Base-by-base conservation (phyloP, 2,329 filamentous ascomycete species). In the Aspergillus sp. region DNA sequence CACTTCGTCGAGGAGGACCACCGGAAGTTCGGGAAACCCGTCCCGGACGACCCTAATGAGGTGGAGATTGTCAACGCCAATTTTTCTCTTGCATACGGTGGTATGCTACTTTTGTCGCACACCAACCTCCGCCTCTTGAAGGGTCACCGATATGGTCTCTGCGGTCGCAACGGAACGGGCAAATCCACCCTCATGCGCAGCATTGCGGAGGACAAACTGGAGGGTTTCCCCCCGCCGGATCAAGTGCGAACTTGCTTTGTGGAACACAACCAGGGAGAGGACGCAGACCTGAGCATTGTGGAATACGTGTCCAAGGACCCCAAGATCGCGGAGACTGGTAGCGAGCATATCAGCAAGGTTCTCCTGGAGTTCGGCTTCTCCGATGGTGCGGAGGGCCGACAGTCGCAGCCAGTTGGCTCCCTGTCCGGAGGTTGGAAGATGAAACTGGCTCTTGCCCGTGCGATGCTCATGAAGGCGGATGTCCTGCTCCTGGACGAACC, bases 341-440 rank as follows among this genome's bases (percentile, higher is more conserved):
- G 65, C 26, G 82, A 91, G 47, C 81, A 85, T 43, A 94, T 98
- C 47, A 80, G 80, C 2, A 71, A 76, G 38, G 89, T 96, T 40
- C 66, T 98, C 41, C 73, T 78, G 30, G 88, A 96, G 59, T 91
- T 98, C 51, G 93, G 93, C 26, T 98, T 98, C 66, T 93, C 84
- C 14, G 65, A 83, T 40, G 89, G 89, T 2, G 86, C 86, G 1
- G 83, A 91, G 45, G 91, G 89, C 38, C 78, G 86, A 39, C 91
- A 96, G 62, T 74, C 80, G 4, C 78, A 95, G 58, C 84, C 82
- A 50, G 91, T 98, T 37, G 91, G 91, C 48, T 95, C 89, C 13
- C 67, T 98, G 22, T 96, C 91, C 26, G 91, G 91, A 65, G 91
- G 91, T 57, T 98, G 91, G 91, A 96, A 96, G 75, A 98, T 98